phyloP scores from a whole-genome alignment of 2,329 filamentous ascomycete species.

The Grosmannia penicillata region DNA sequence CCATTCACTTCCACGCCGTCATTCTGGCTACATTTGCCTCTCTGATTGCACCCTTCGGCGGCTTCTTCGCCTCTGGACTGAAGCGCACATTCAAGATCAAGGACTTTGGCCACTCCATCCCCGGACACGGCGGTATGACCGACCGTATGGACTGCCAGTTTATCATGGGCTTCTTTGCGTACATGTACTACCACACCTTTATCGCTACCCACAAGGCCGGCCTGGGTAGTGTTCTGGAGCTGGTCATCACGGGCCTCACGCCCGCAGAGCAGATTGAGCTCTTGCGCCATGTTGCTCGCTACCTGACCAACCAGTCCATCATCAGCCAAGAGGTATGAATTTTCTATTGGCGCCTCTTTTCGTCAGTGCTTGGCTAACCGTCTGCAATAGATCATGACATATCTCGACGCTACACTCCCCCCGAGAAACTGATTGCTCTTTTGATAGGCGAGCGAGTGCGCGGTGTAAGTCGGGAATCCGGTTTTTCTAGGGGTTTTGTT shows the following conservation, averaged over 20 bases:
- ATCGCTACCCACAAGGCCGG: constrained; percentile 78
- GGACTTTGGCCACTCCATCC: constrained; percentile 97
- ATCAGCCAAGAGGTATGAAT: constrained; percentile 20
- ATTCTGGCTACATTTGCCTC: constrained; percentile 88
- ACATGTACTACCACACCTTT: constrained; percentile 97
- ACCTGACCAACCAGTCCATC: constrained; percentile 49
- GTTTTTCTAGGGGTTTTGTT: background rate
- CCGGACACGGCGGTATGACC: constrained; percentile 93
- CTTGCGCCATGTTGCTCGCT: constrained; percentile 47
- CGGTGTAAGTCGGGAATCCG: too few species aligned
- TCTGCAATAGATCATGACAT: constrained; percentile 8
- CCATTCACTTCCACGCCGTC: constrained; percentile 88
- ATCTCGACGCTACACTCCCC: constrained; percentile 10
- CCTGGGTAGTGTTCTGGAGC: constrained; percentile 78
- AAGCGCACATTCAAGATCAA: constrained; percentile 99
- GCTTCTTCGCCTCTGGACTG: constrained; percentile 93
- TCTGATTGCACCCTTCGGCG: constrained; percentile 90
- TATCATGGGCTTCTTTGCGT: constrained; percentile 98
- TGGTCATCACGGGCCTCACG: constrained; percentile 76
- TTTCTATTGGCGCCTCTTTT: background rate
- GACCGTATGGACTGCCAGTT: constrained; percentile 99
- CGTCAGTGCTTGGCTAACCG: constrained; percentile 1
- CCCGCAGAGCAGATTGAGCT: constrained; percentile 82
- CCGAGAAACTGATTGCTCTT: constrained; percentile 6
- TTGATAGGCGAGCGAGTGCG: too few species aligned